A percentile compares a stretch with the other conserved stretches of the same genome.
Evolutionary conservation across 1,284 basidiomycete genomes (phyloP).

Genomic region (Cerrena zonata): DNA sequence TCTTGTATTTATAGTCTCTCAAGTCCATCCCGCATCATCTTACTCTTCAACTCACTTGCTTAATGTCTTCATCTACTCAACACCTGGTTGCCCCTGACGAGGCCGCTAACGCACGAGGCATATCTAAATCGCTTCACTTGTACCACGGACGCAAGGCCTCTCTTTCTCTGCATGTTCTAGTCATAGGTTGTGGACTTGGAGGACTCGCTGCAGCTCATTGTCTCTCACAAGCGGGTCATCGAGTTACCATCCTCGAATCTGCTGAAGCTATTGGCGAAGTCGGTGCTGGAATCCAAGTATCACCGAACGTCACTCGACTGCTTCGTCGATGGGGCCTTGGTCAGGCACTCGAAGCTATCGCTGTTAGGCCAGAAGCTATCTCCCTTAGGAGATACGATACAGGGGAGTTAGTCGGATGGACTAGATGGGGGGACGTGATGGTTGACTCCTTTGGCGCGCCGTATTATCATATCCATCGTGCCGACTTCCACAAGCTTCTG

Average conservation of each 20-base stretch:
- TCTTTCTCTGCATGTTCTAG: constrained; percentile 35
- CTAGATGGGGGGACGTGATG: constrained; percentile 34
- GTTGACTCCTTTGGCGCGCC: constrained; percentile 36
- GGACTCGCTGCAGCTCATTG: constrained; percentile 42
- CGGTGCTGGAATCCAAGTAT: constrained; percentile 48
- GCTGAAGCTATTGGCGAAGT: constrained; percentile 40
- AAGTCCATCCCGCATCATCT: background rate
- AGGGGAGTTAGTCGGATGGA: constrained; percentile 39
- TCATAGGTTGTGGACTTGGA: constrained; percentile 45
- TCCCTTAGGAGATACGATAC: constrained; percentile 36
- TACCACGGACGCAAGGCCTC: constrained; percentile 28
- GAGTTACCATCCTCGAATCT: constrained; percentile 40
- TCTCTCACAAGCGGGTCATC: constrained; percentile 41
- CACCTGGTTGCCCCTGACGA: constrained; percentile 9
- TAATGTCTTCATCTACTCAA: constrained; percentile 2
- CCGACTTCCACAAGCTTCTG: constrained; percentile 49
- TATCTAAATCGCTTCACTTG: constrained; percentile 16
- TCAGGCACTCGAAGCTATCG: constrained; percentile 28
- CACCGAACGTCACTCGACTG: constrained; percentile 40
- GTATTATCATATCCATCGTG: constrained; percentile 51
- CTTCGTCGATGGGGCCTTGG: constrained; percentile 40
- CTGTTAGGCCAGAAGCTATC: constrained; percentile 37
- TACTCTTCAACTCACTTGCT: background rate
- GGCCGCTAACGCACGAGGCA: constrained; percentile 17
- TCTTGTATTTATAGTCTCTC: background rate